Base-by-base conservation (phyloP, 2,329 filamentous ascomycete genomes). In the Diaporthe longicolla region DNA sequence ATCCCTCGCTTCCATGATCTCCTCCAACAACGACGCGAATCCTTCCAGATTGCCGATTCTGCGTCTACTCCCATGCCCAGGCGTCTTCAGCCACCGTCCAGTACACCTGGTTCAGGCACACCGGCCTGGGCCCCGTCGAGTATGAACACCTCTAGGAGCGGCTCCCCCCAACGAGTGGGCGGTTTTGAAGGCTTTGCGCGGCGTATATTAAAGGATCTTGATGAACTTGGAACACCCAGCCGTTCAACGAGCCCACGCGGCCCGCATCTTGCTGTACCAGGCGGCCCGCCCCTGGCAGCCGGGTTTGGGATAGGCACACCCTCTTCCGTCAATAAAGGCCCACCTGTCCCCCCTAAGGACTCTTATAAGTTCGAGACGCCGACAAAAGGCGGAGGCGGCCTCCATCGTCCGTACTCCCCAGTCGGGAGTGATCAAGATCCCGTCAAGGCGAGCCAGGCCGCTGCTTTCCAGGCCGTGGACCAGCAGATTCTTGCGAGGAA, bases 1-100 rank as follows among this genome's bases (percentile, higher is more conserved):
- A 88, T 95, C 9, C 90, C 93, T 0, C 90, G 93, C 50, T 95
- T 95, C 79, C 92, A 94, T 69, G 91, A 93, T 50, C 86, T 95
- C 3, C 84, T 95, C 5, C 92, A 88, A 82, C 91, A 88, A 81
- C 91, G 87, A 17, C 89, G 90, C 7, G 89, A 91, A 75, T 90
- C 89, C 0, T 93, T 93, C 78, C 89, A 90, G 77, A 89, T 89
- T 3, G 89, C 90, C 3, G 89, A 90, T 76, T 79, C 85, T 9
- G 86, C 87, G 78, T 75, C 80, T 71, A 74, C 78, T 66, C 72
- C 81, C 35, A 78, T 79, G 37, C 78, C 82, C n/a, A 76, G 80
- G 24, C 78, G 72, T 19, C 48, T 73, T 45, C 54, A 71, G 74
- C 24, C 21, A 32, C 76, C 75, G 6, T 75, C 79, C 3, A 76